A percentile compares a stretch with the other conserved stretches of the same genome.
Conservation (phyloP, 2,329 filamentous ascomycete genomes). For the Epichloe bromicola region DNA sequence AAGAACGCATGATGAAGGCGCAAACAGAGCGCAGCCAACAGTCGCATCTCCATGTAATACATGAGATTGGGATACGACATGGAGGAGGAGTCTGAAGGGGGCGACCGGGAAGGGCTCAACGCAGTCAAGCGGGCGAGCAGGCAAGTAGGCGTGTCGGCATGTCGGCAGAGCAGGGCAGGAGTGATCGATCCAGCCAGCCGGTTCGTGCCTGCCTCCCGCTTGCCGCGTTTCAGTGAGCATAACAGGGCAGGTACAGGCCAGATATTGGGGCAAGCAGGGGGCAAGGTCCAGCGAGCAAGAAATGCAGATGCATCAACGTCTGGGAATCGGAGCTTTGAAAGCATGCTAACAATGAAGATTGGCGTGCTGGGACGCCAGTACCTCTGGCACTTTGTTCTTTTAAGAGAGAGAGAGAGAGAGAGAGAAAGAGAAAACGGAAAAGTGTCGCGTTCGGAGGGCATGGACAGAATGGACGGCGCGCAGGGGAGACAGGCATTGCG, state of each 20-base stretch:
- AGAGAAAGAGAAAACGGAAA: neutral
- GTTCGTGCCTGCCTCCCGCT: neutral
- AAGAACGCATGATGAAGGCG: neutral
- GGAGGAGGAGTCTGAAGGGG: neutral
- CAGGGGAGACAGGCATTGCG: too few species aligned
- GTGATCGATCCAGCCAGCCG: neutral
- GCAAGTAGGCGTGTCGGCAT: neutral
- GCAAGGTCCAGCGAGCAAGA: too few species aligned
- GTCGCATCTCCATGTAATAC: neutral
- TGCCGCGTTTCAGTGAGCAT: neutral
- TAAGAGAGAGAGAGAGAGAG: too few species aligned
- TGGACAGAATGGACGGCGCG: too few species aligned
- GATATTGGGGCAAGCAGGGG: neutral
- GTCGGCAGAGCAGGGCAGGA: neutral
- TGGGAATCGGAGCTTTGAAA: too few species aligned
- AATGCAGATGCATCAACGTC: too few species aligned
- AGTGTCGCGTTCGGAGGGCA: too few species aligned
- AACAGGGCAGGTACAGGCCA: neutral
- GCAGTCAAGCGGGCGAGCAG: neutral
- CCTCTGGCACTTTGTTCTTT: too few species aligned
- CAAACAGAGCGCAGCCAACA: neutral
- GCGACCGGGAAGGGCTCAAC: too few species aligned
- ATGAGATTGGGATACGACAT: neutral
- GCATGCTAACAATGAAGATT: too few species aligned
- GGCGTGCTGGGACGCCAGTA: too few species aligned